Conservation (phyloP, 2,329 filamentous ascomycete species). For the Hypoxylon sp. region DNA sequence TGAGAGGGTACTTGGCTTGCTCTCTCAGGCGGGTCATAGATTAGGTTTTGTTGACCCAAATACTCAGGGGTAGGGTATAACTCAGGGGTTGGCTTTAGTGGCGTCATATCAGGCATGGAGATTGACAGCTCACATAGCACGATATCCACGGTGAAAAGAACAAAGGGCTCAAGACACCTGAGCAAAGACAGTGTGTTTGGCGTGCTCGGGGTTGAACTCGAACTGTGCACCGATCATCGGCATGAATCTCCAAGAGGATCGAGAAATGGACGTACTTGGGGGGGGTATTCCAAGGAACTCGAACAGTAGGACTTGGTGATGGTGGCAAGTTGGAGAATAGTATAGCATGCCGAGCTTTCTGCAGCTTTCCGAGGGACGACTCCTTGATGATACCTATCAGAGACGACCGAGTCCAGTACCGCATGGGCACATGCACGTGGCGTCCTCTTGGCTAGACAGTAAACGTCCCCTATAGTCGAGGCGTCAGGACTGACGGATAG, state of each 20-base stretch:
- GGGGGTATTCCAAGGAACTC: constrained; percentile 3
- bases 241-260: neutral
- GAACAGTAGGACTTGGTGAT: constrained; percentile 7
- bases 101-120: neutral
- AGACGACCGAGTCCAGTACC: constrained; percentile 27
- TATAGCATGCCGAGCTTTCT: constrained; percentile 33
- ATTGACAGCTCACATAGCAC: constrained; percentile 5
- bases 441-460: constrained; percentile 34
- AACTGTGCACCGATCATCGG: constrained; percentile 1
- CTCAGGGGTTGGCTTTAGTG: neutral
- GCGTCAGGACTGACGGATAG: constrained; percentile 31
- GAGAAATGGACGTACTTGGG: neutral
- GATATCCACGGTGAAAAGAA: neutral
- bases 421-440: constrained; percentile 36
- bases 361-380: constrained; percentile 40
- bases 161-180: neutral
- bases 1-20: neutral
- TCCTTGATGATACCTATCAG: constrained; percentile 32
- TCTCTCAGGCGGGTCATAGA: neutral
- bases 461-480: constrained; percentile 32
- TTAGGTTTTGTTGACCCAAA: neutral
- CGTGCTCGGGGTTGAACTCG: neutral
- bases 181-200: constrained; percentile 3
- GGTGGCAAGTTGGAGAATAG: constrained; percentile 14
- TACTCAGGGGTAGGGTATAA: neutral